Base-by-base conservation (phyloP, 2,329 filamentous ascomycete genomes). In the Trichoderma lentiforme region DNA sequence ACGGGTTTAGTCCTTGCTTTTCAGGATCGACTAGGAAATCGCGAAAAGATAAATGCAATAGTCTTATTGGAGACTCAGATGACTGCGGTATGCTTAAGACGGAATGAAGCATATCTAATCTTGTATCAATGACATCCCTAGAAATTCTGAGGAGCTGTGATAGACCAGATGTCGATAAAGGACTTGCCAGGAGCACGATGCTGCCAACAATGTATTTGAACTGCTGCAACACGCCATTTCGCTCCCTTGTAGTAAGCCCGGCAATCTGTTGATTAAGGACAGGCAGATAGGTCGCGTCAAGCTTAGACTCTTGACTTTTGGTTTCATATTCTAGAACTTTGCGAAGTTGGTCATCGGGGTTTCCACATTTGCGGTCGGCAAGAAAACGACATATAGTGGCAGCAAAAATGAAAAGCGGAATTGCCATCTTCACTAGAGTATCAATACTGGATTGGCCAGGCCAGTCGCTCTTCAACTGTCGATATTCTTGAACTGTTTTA, bases 321-420 rank as follows among this genome's bases (percentile, higher is more conserved):
- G 66, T 61, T 3, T 71, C n/a, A 32, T 71, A 76, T 3, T 74
- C 65, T 3, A 82, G 69, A n/a, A 81, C 67, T 32, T 73, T 74
- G 6, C 71, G 47, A 8, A 80, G 72, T 39, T 75, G 77, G 1
- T 74, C 36, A 2, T 74, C 53, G 1, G 77, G 78, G 4, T 75
- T 61, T 0, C 74, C 74, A 15, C 24, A 71, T 9, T 39, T 65
- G 8, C 39, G 65, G 24, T 77, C 74, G 1, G 65, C 56, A 11
- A 82, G 71, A 32, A 81, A 81, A 0, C 76, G 77, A 39, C 77
- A 80, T 0, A 78, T 67, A 6, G 80, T 82, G 12, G 80, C 75
- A 0, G 81, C 80, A 53, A 79, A 81, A 57, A 82, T 82, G 61
- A 82, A 82, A 0, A 84, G 75, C 0, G 81, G 80, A 3, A 75